Percentiles rank a stretch among this genome's conserved stretches.
These are phyloP conservation scores for Penicillium verhagenii DNA, from an alignment of 495 filamentous ascomycete species.

Conservation along the genomic window DNA sequence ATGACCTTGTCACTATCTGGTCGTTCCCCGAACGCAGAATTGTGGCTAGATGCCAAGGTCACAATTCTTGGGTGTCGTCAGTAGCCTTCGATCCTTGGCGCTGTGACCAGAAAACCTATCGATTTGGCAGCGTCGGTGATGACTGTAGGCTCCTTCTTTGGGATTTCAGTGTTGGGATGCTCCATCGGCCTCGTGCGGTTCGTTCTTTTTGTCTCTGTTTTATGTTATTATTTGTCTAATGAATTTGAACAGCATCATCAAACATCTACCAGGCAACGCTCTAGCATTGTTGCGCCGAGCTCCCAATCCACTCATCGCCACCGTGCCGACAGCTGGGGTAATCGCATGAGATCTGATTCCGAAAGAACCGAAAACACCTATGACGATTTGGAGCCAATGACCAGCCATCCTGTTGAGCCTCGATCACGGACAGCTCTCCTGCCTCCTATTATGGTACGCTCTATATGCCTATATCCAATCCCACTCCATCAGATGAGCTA, in stretches of 20 bases:
- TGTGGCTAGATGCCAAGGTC: slow-evolving; percentile 88
- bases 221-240: not conserved
- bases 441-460: slow-evolving; percentile 84
- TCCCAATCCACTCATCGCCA: slow-evolving; percentile 69
- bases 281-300: slow-evolving; percentile 41
- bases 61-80: slow-evolving; percentile 91
- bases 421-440: slow-evolving; percentile 77
- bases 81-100: slow-evolving; percentile 96
- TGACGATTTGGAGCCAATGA: slow-evolving; percentile 46
- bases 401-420: slow-evolving; percentile 77
- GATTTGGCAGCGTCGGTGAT: slow-evolving; percentile 93
- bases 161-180: slow-evolving; percentile 97
- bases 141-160: slow-evolving; percentile 87
- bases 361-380: slow-evolving; percentile 57
- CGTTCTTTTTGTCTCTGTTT: slow-evolving; percentile 18
- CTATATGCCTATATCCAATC: not conserved
- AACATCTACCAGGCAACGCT: slow-evolving; percentile 36
- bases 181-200: slow-evolving; percentile 83
- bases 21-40: slow-evolving; percentile 77
- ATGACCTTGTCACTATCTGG: slow-evolving; percentile 95
- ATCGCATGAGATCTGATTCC: slow-evolving; percentile 60
- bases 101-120: slow-evolving; percentile 90
- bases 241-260: slow-evolving; percentile 48
- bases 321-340: slow-evolving; percentile 63
- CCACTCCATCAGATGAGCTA: not conserved